Conservation (phyloP, 1,284 basidiomycete species). For the Sanghuangporus sanghuang region DNA sequence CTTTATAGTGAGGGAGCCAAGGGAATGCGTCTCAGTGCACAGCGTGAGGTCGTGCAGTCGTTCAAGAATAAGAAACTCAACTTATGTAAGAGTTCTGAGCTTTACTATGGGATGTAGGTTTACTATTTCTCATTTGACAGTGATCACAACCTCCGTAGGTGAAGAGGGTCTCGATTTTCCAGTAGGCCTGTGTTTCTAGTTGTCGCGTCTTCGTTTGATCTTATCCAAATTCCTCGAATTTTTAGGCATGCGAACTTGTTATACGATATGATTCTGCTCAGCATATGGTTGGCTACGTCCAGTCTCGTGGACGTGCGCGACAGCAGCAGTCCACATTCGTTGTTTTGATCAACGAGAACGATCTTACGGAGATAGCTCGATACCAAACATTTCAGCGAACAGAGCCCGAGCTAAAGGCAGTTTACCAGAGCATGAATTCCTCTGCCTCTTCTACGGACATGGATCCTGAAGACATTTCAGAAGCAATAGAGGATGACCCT, state of each 20-base stretch:
- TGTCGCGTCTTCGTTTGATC: slow-evolving; percentile 7
- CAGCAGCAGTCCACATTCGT: slow-evolving; percentile 71
- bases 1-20: slow-evolving; percentile 37
- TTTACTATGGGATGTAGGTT: not conserved
- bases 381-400: slow-evolving; percentile 54
- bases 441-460: slow-evolving; percentile 16
- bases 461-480: slow-evolving; percentile 39
- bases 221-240: not conserved
- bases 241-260: slow-evolving; percentile 76
- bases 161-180: slow-evolving; percentile 88
- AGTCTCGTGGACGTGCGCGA: slow-evolving; percentile 79
- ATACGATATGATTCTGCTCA: slow-evolving; percentile 74
- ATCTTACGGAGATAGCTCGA: slow-evolving; percentile 45
- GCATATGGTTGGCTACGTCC: slow-evolving; percentile 78
- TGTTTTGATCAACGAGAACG: slow-evolving; percentile 67
- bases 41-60: slow-evolving; percentile 52
- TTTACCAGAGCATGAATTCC: slow-evolving; percentile 52
- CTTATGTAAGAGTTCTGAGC: slow-evolving; percentile 47
- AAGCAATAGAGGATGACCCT: slow-evolving; percentile 40
- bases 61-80: slow-evolving; percentile 68
- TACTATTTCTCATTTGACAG: slow-evolving; percentile 30
- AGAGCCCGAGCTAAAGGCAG: slow-evolving; percentile 57
- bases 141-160: slow-evolving; percentile 80
- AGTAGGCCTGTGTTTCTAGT: slow-evolving; percentile 33
- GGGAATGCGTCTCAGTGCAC: slow-evolving; percentile 47